These are phyloP conservation scores for Protomyces pachydermus DNA, from an alignment of 1,139 yeast genomes.

Conservation along the genomic window DNA sequence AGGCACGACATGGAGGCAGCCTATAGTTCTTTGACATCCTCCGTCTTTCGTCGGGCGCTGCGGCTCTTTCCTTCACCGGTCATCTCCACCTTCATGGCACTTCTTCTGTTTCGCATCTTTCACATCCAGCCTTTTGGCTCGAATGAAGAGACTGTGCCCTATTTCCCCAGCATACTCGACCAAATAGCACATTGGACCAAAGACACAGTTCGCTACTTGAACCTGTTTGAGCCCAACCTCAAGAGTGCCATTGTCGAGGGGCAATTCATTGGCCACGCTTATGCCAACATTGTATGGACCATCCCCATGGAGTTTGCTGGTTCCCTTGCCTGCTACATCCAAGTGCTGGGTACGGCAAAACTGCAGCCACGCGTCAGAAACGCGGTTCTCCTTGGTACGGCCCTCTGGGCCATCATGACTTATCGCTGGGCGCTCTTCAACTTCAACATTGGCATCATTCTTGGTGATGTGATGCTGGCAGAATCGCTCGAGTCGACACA, in stretches of 20 bases:
- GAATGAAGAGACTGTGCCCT: background rate
- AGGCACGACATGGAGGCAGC: background rate
- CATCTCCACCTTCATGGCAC: background rate
- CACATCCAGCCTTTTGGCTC: slow-evolving; percentile 11
- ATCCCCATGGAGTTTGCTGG: slow-evolving; percentile 23
- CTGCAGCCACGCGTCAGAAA: background rate
- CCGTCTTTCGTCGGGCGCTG: slow-evolving; percentile 14
- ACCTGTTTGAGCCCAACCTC: slow-evolving; percentile 5
- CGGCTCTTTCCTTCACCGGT: slow-evolving; percentile 16
- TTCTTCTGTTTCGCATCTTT: slow-evolving; percentile 6
- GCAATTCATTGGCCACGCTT: slow-evolving; percentile 7
- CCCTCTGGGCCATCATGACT: background rate
- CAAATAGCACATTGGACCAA: slow-evolving; percentile 8
- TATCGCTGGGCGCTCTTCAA: slow-evolving; percentile 4
- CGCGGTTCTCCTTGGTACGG: background rate
- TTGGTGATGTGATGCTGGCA: background rate
- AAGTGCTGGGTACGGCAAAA: slow-evolving; percentile 2
- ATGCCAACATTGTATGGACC: slow-evolving; percentile 16
- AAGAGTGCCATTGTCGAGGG: background rate
- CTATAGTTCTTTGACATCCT: slow-evolving; percentile 10
- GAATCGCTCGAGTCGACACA: background rate
- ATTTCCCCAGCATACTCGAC: background rate
- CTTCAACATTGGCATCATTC: slow-evolving; percentile 7
- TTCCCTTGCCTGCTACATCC: slow-evolving; percentile 1
- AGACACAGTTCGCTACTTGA: slow-evolving; percentile 4